phyloP scores from a whole-genome alignment of 129 eudicot species.

The Sambucus nigra region DNA sequence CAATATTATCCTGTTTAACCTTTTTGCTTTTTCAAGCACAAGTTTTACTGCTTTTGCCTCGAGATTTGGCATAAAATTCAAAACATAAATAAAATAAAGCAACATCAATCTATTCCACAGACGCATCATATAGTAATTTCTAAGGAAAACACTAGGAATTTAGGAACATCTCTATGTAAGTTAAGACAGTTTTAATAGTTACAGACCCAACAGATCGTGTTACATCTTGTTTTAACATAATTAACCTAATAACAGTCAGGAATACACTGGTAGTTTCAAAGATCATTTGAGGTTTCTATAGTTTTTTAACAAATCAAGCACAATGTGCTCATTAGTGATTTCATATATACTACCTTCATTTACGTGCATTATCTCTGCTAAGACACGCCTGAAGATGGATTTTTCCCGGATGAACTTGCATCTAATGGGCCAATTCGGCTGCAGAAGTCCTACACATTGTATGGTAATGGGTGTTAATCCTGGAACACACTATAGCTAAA shows the following conservation, averaged over 20 bases:
- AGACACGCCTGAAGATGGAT: constrained; percentile 54
- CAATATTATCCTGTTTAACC: too few relatives aligned
- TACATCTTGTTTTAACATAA: background rate
- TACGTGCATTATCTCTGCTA: constrained; percentile 12
- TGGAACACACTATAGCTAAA: background rate
- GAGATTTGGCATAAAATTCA: too few relatives aligned
- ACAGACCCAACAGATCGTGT: constrained; percentile 1
- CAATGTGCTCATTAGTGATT: constrained; percentile 2
- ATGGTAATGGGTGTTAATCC: constrained; percentile 4
- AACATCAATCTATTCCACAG: background rate
- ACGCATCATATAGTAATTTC: background rate
- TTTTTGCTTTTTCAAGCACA: too few relatives aligned
- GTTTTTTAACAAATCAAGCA: constrained; percentile 3
- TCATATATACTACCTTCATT: constrained; percentile 19
- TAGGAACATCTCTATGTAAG: background rate
- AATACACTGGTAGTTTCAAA: background rate
- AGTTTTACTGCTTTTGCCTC: too few relatives aligned
- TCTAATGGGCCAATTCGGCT: constrained; percentile 33
- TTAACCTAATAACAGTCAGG: background rate
- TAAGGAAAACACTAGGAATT: background rate
- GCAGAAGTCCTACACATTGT: constrained; percentile 38
- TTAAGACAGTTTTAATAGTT: background rate
- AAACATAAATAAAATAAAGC: too few relatives aligned
- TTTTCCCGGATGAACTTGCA: constrained; percentile 35
- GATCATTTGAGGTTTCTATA: constrained; percentile 3